Base-by-base conservation (phyloP, 129 eudicot species). In the Flaveria sonorensis region DNA sequence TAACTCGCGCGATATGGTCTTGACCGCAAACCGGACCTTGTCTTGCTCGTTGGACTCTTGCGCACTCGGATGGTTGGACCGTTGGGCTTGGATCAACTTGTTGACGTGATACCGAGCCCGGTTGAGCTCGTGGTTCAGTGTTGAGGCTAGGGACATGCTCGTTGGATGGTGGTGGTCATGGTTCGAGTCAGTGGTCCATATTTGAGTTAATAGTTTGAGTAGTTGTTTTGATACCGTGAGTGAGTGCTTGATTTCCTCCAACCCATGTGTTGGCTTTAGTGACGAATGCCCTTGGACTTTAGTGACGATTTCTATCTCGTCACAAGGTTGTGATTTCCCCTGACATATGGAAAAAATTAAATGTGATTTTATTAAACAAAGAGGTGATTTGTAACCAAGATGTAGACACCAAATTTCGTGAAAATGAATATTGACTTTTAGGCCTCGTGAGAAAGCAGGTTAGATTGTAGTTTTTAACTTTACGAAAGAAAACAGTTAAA, bases 51-150 rank as follows among this genome's bases (percentile, higher is more conserved):
- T 89, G 85, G 88, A 66, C 76, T 83, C 81, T 77, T 14, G 30
- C 65, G 73, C 40, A 19, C 20, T 43, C 57, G 68, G 52, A 24
- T 53, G 52, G 74, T 60, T 52, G 19, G 78, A 56, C 60, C 72
- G 50, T 78, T 90, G 89, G 51, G 88, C 89, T 65, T 86, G 90
- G 64, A 93, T 87, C 72, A 91, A 39, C 74, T 86, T 86, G 59
- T 81, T 83, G 47, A 91, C 88, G 1, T 89, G 83, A 20, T 68
- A 59, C 30, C 88, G 85, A 7, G 92, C 93, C 53, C 85, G 80
- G 16, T 91, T 88, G 53, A 93, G 87, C 93, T 93, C 98, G 13
- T 79, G 83, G 59, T 87, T 91, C 16, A 93, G 81, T 12, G 98
- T 93, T 4, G 93, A 79, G 59, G 87, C 62, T 10, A 93, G 77